Evolutionary conservation across 345 rosid genomes (phyloP).

Genomic region (Pseudoturritis turrita): DNA sequence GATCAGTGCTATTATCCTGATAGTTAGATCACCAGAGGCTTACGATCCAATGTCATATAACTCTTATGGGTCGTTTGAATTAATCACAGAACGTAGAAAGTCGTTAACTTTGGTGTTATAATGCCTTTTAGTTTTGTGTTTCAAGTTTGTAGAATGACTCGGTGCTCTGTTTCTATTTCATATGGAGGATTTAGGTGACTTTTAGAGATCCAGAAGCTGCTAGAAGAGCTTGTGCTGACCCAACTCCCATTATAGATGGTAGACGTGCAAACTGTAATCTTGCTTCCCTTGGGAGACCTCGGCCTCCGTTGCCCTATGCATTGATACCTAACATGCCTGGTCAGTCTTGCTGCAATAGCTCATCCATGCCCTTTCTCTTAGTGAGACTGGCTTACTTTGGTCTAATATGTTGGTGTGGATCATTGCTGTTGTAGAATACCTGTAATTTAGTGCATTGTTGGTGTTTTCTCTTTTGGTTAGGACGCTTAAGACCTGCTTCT

Average conservation of each 20-base stretch:
- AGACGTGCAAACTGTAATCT: constrained; percentile 96
- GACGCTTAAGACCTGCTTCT: constrained; percentile 64
- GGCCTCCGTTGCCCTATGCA: constrained; percentile 60
- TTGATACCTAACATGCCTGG: constrained; percentile 33
- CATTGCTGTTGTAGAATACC: neutral
- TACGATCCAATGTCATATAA: neutral
- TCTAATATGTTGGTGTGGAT: neutral
- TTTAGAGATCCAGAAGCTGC: constrained; percentile 96
- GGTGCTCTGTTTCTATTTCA: constrained; percentile 40
- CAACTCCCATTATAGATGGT: constrained; percentile 86
- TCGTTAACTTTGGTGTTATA: neutral
- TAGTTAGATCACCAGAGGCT: neutral
- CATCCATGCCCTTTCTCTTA: neutral
- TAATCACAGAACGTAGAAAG: neutral
- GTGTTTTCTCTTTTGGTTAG: constrained; percentile 29
- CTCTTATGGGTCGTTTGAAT: neutral
- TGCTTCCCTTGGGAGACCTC: constrained; percentile 91
- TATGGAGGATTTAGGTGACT: constrained; percentile 93
- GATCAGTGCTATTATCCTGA: neutral
- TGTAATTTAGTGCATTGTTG: constrained; percentile 10
- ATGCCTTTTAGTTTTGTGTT: neutral
- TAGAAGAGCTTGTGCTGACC: constrained; percentile 90
- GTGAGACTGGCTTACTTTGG: neutral
- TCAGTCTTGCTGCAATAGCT: constrained; percentile 25
- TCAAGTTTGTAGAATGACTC: constrained; percentile 37